These are phyloP conservation scores for Colletotrichum camelliae DNA, from an alignment of 2,329 filamentous ascomycete species.

Conservation along the genomic window DNA sequence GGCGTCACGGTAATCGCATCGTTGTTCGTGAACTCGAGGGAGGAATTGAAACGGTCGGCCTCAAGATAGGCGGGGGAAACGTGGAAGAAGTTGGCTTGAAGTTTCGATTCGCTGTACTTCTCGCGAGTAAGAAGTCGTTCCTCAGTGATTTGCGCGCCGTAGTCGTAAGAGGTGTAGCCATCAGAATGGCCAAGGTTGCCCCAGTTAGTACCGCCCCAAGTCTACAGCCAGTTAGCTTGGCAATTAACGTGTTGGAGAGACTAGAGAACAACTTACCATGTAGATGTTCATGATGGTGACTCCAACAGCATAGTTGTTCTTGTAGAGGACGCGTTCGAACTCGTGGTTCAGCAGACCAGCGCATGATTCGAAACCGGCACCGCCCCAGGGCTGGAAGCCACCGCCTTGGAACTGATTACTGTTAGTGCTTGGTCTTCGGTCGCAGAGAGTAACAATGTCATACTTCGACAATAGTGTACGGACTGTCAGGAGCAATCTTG, in stretches of 20 bases:
- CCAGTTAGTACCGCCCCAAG: conserved; percentile 79
- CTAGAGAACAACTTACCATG: conserved; percentile 57
- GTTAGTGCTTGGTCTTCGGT: neutral
- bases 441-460: conserved; percentile 23
- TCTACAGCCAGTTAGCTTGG: conserved; percentile 36
- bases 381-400: conserved; percentile 74
- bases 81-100: conserved; percentile 73
- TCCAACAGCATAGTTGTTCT: conserved; percentile 69
- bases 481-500: conserved; percentile 65
- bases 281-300: conserved; percentile 72
- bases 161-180: conserved; percentile 58
- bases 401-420: conserved; percentile 60
- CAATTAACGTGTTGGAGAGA: too few species aligned
- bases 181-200: conserved; percentile 73
- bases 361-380: conserved; percentile 70
- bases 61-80: conserved; percentile 71
- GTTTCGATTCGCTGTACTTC: conserved; percentile 77
- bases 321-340: conserved; percentile 77
- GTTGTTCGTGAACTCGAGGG: conserved; percentile 36
- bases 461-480: conserved; percentile 68
- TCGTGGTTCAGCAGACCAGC: conserved; percentile 66
- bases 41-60: conserved; percentile 46
- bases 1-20: conserved; percentile 62
- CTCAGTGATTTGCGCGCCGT: conserved; percentile 62
- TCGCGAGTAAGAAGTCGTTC: conserved; percentile 68